These are phyloP conservation scores for Typha latifolia DNA, from an alignment of 176 grass and related monocot species.

Conservation along the genomic window DNA sequence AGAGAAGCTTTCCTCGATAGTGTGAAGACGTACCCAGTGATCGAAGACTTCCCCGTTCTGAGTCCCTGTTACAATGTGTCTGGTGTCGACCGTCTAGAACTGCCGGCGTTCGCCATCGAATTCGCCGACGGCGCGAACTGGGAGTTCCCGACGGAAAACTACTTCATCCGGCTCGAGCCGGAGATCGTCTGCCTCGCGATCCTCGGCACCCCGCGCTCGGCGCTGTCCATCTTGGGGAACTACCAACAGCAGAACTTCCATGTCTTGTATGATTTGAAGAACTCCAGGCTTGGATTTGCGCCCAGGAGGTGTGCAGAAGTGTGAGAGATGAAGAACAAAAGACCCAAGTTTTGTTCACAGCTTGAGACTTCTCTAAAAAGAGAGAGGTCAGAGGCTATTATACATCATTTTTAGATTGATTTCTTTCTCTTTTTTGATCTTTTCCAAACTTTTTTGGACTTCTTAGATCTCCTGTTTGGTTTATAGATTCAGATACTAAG, in stretches of 20 bases:
- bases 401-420: too few species aligned
- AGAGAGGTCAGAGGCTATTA: too few species aligned
- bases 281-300: constrained; percentile 61
- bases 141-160: constrained; percentile 84
- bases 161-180: constrained; percentile 71
- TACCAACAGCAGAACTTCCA: constrained; percentile 99
- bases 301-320: constrained; percentile 69
- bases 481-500: too few species aligned
- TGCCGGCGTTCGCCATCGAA: constrained; percentile 55
- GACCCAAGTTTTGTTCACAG: too few species aligned
- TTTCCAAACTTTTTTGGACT: too few species aligned
- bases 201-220: constrained; percentile 46
- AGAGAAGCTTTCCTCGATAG: constrained; percentile 48
- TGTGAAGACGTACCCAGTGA: constrained; percentile 38
- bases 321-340: neutral
- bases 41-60: constrained; percentile 56
- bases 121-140: constrained; percentile 73
- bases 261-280: constrained; percentile 60
- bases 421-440: too few species aligned
- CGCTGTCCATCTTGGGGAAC: constrained; percentile 73
- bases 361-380: too few species aligned
- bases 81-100: constrained; percentile 37
- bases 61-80: constrained; percentile 89
- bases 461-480: too few species aligned
- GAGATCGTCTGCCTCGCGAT: constrained; percentile 73